Conservation (phyloP, 1,139 yeast genomes). For the Groenewaldozyma auringiensis region DNA sequence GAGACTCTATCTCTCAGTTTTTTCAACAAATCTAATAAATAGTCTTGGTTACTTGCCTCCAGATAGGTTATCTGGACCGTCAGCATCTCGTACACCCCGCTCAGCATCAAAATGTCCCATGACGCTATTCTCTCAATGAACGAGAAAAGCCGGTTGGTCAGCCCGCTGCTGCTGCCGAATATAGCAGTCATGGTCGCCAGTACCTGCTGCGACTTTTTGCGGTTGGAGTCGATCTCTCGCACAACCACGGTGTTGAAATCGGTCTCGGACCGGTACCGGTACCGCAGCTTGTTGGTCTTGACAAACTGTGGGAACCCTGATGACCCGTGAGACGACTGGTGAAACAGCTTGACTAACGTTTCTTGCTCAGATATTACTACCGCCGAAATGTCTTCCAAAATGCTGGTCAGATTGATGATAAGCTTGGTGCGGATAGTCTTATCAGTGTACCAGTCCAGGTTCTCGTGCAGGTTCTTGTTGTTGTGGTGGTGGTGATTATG, state of each 20-base stretch:
- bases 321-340: conserved; percentile 45
- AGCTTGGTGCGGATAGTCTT: conserved; percentile 21
- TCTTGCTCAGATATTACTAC: conserved; percentile 55
- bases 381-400: conserved; percentile 32
- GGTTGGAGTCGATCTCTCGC: conserved; percentile 43
- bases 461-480: conserved; percentile 5
- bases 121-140: conserved; percentile 32
- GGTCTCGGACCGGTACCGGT: conserved; percentile 26
- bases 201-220: conserved; percentile 49
- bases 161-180: conserved; percentile 46
- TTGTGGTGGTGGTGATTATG: background rate
- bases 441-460: conserved; percentile 13
- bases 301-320: conserved; percentile 45
- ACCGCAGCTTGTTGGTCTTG: conserved; percentile 32
- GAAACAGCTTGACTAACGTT: conserved; percentile 59
- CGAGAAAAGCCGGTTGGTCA: conserved; percentile 38
- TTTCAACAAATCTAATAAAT: conserved; percentile 45
- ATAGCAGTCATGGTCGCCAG: conserved; percentile 45
- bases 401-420: conserved; percentile 14
- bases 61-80: conserved; percentile 34
- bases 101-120: conserved; percentile 35
- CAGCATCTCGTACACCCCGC: conserved; percentile 37
- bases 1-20: conserved; percentile 47
- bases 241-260: conserved; percentile 22
- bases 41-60: conserved; percentile 59